These are phyloP conservation scores for Cryptococcus neoformans DNA, from an alignment of 1,284 basidiomycete genomes.

Conservation along the genomic window DNA sequence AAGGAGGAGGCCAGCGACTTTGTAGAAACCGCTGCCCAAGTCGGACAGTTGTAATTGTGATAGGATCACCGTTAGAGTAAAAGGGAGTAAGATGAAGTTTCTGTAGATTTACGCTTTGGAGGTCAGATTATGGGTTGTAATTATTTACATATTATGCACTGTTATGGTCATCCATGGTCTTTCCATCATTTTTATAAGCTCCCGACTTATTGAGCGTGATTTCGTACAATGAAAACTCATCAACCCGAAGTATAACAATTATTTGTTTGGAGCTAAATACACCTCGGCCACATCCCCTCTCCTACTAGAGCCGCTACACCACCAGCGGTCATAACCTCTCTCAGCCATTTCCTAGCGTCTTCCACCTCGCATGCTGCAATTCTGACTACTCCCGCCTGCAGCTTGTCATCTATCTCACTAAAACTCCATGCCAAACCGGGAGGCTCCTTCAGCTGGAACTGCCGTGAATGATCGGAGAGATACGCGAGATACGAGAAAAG, in stretches of 20 bases:
- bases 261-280: slow-evolving; percentile 16
- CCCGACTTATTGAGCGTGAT: too few species aligned
- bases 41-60: slow-evolving; percentile 16
- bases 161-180: too few species aligned
- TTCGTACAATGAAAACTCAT: too few species aligned
- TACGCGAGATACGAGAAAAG: slow-evolving; percentile 26
- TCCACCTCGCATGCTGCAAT: slow-evolving; percentile 46
- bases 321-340: slow-evolving; percentile 26
- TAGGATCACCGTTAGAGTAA: not conserved
- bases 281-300: slow-evolving; percentile 45
- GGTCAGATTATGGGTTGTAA: not conserved
- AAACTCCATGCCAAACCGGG: slow-evolving; percentile 42
- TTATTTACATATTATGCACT: not conserved
- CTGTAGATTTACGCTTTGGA: not conserved
- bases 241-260: too few species aligned
- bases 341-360: slow-evolving; percentile 40
- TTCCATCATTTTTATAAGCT: too few species aligned
- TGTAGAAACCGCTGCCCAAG: slow-evolving; percentile 36
- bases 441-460: slow-evolving; percentile 37
- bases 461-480: slow-evolving; percentile 21
- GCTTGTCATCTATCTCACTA: slow-evolving; percentile 25
- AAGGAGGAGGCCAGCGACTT: slow-evolving; percentile 46
- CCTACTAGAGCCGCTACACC: slow-evolving; percentile 42
- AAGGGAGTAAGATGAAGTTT: not conserved
- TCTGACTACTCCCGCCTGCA: slow-evolving; percentile 37